Percentiles rank a stretch among this genome's conserved stretches.
These are phyloP conservation scores for Westerdykella aurantiaca DNA, from an alignment of 2,329 filamentous ascomycete species.

Conservation along the genomic window DNA sequence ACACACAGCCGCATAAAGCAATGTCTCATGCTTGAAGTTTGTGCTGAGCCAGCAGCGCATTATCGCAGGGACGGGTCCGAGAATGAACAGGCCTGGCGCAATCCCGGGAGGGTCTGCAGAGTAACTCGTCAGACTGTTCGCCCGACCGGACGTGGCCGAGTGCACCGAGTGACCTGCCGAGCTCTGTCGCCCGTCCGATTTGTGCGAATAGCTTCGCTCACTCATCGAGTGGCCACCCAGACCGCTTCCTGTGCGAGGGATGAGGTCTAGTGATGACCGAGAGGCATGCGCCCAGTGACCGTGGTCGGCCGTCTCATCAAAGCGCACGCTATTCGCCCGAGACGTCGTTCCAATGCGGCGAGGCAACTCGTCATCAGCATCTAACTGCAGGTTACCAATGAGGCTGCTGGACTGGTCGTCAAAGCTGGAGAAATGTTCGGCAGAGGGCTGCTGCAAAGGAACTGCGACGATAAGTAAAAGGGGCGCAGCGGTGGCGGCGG, in stretches of 20 bases:
- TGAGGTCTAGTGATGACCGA: slow-evolving; percentile 77
- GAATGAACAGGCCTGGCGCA: slow-evolving; percentile 75
- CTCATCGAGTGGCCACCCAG: slow-evolving; percentile 75
- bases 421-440: slow-evolving; percentile 82
- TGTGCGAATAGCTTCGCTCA: slow-evolving; percentile 87
- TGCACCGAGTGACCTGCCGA: slow-evolving; percentile 80
- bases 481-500: no score
- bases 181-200: slow-evolving; percentile 91
- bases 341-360: slow-evolving; percentile 81
- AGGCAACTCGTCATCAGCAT: slow-evolving; percentile 73
- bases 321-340: slow-evolving; percentile 92
- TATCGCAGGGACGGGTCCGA: slow-evolving; percentile 87
- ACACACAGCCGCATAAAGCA: slow-evolving; percentile 88
- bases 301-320: slow-evolving; percentile 91
- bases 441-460: slow-evolving; percentile 70
- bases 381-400: slow-evolving; percentile 74
- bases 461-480: slow-evolving; percentile 47
- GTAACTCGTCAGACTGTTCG: slow-evolving; percentile 65
- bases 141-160: slow-evolving; percentile 71
- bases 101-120: slow-evolving; percentile 67
- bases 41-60: slow-evolving; percentile 92
- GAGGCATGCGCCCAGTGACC: slow-evolving; percentile 81
- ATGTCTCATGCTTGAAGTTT: slow-evolving; percentile 80
- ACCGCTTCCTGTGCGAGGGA: slow-evolving; percentile 71
- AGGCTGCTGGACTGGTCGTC: slow-evolving; percentile 80